Evolutionary conservation across 441 rosid species (phyloP).

Genomic region (Erodium moschatum): DNA sequence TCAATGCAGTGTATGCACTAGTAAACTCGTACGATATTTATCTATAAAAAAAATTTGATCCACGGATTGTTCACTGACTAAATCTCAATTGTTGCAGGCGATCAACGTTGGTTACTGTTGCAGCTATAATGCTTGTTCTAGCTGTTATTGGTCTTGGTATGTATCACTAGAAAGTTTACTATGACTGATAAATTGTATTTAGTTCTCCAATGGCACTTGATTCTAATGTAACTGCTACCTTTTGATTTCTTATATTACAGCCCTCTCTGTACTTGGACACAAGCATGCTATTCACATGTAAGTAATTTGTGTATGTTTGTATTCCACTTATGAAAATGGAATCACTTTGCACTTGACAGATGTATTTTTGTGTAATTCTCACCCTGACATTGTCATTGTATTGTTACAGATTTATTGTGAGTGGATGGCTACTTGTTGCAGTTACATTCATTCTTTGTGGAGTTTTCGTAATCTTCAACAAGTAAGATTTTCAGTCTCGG

Average conservation of each 20-base stretch:
- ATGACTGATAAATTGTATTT: not conserved
- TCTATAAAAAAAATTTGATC: not conserved
- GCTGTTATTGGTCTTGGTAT: slow-evolving; percentile 75
- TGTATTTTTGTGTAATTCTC: slow-evolving; percentile 3
- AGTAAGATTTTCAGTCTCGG: slow-evolving; percentile 36
- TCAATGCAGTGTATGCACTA: slow-evolving; percentile 55
- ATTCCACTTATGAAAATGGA: not conserved
- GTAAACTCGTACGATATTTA: slow-evolving; percentile 12
- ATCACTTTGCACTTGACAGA: not conserved
- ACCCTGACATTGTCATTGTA: not conserved
- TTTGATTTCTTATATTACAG: slow-evolving; percentile 33
- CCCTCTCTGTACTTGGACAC: slow-evolving; percentile 57
- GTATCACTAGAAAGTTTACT: slow-evolving; percentile 21
- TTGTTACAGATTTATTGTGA: slow-evolving; percentile 57
- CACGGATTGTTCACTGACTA: not conserved
- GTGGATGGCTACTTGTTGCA: slow-evolving; percentile 89
- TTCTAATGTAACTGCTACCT: not conserved
- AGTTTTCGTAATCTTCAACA: slow-evolving; percentile 65
- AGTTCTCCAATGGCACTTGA: not conserved
- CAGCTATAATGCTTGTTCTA: slow-evolving; percentile 73
- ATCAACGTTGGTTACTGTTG: slow-evolving; percentile 59
- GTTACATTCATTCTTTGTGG: slow-evolving; percentile 80
- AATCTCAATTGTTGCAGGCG: slow-evolving; percentile 42
- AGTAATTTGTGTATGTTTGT: slow-evolving; percentile 23
- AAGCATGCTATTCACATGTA: slow-evolving; percentile 66